A percentile compares a stretch with the other conserved stretches of the same genome.
Evolutionary conservation across 1,139 yeast species (phyloP).

Genomic region (Magnusiomyces tetraspermus): DNA sequence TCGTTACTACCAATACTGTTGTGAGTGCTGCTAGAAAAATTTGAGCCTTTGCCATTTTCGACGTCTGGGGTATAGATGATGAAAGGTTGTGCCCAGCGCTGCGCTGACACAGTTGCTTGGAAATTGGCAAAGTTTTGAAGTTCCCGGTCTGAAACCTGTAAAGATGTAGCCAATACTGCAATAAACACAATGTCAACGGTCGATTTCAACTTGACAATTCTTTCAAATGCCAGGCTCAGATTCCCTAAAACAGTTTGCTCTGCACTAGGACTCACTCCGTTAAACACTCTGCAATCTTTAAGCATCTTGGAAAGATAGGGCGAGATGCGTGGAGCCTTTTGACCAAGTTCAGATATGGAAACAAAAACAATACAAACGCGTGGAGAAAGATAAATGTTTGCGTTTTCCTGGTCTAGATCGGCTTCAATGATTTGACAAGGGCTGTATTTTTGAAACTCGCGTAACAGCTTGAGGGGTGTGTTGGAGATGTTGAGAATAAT

Average conservation of each 20-base stretch:
- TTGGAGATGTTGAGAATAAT: constrained; percentile 9
- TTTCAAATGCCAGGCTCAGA: background rate
- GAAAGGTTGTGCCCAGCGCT: constrained; percentile 13
- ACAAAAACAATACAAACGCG: constrained; percentile 9
- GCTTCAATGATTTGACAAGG: constrained; percentile 9
- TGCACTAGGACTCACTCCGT: background rate
- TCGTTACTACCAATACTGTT: constrained; percentile 7
- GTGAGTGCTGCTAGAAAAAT: too few relatives aligned
- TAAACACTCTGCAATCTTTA: background rate
- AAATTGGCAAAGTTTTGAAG: constrained; percentile 4
- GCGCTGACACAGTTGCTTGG: constrained; percentile 8
- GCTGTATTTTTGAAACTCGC: constrained; percentile 3
- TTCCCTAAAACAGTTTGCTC: background rate
- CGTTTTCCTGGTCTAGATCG: constrained; percentile 8
- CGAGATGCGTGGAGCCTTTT: constrained; percentile 2
- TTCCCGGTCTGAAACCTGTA: constrained; percentile 3
- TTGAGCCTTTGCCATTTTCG: too few relatives aligned
- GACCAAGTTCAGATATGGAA: constrained; percentile 6
- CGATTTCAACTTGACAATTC: constrained; percentile 6
- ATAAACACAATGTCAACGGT: constrained; percentile 11
- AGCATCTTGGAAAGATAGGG: background rate
- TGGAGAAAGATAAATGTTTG: constrained; percentile 11
- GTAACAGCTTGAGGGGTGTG: constrained; percentile 3
- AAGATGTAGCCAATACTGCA: constrained; percentile 1
- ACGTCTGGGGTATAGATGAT: constrained; percentile 2